Evolutionary conservation across 1,284 basidiomycete genomes (phyloP).

Genomic region (Ceratobasidium sp.): DNA sequence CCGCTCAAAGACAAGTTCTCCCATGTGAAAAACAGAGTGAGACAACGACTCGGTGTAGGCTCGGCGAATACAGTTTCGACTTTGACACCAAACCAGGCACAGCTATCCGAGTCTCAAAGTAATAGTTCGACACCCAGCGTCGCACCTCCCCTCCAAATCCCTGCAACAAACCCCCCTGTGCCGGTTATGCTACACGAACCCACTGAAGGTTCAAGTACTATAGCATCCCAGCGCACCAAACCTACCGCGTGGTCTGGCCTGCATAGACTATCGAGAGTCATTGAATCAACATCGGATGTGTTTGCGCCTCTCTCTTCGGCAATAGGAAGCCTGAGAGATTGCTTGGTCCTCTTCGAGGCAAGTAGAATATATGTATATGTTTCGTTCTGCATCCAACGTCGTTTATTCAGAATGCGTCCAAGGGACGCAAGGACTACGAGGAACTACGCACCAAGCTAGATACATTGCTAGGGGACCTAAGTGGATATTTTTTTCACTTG

Average conservation of each 20-base stretch:
- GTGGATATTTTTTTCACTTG: not conserved
- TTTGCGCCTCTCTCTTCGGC: constrained; percentile 9
- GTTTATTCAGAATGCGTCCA: not conserved
- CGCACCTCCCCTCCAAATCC: too few species aligned
- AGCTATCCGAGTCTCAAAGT: not conserved
- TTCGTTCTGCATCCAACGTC: not conserved
- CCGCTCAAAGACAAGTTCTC: not conserved
- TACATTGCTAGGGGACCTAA: not conserved
- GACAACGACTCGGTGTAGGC: not conserved
- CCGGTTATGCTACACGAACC: too few species aligned
- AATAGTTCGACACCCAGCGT: not conserved
- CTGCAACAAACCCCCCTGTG: too few species aligned
- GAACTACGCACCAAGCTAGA: not conserved
- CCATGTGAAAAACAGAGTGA: not conserved
- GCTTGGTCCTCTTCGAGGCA: constrained; percentile 2
- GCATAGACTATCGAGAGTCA: not conserved
- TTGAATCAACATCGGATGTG: not conserved
- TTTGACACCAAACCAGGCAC: not conserved
- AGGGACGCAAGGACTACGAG: not conserved
- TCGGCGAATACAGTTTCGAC: not conserved
- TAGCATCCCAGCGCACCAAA: too few species aligned
- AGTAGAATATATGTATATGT: not conserved
- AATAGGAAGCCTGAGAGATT: not conserved
- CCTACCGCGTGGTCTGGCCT: not conserved
- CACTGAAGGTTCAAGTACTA: too few species aligned